Percentiles rank a stretch among this genome's conserved stretches.
phyloP scores from a whole-genome alignment of 805 yeast species.

The Yarrowia divulgata region DNA sequence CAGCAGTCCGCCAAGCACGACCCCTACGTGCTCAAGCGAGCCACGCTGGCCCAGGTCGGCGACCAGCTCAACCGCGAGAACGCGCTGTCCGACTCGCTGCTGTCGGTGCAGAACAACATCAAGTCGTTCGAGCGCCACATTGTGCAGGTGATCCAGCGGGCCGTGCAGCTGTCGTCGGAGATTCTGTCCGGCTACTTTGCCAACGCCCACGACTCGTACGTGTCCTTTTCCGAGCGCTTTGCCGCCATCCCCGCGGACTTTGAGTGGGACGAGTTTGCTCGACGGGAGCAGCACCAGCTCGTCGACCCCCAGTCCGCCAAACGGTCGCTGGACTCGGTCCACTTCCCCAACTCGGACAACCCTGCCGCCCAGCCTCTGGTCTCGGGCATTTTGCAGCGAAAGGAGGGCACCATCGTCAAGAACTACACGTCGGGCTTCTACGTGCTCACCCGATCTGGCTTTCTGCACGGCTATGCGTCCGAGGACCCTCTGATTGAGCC shows the following conservation, averaged over 20 bases:
- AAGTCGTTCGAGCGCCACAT: conserved; percentile 56
- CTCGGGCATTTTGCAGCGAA: conserved; percentile 58
- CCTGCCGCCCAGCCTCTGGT: conserved; percentile 55
- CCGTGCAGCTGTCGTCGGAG: conserved; percentile 50
- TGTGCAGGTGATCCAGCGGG: conserved; percentile 54
- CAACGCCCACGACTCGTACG: conserved; percentile 48
- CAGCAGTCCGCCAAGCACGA: conserved; percentile 52
- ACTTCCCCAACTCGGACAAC: conserved; percentile 54
- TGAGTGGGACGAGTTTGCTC: conserved; percentile 57
- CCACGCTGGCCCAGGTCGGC: conserved; percentile 51
- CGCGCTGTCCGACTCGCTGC: conserved; percentile 55
- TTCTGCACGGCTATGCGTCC: conserved; percentile 57
- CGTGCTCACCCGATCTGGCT: conserved; percentile 57
- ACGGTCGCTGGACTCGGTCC: conserved; percentile 51
- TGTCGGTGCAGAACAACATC: conserved; percentile 54
- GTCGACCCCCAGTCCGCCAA: conserved; percentile 51
- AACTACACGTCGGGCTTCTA: conserved; percentile 55
- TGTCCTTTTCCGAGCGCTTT: conserved; percentile 50
- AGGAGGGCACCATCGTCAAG: conserved; percentile 56
- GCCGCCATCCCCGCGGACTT: conserved; percentile 51
- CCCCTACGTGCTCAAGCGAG: conserved; percentile 57
- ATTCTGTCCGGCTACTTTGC: conserved; percentile 50
- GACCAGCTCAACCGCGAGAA: conserved; percentile 58
- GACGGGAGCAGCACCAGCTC: conserved; percentile 50
- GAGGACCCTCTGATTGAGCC: conserved; percentile 54